Evolutionary conservation across 2,329 filamentous ascomycete genomes (phyloP).

Genomic region (Domatiomyces catenatus): DNA sequence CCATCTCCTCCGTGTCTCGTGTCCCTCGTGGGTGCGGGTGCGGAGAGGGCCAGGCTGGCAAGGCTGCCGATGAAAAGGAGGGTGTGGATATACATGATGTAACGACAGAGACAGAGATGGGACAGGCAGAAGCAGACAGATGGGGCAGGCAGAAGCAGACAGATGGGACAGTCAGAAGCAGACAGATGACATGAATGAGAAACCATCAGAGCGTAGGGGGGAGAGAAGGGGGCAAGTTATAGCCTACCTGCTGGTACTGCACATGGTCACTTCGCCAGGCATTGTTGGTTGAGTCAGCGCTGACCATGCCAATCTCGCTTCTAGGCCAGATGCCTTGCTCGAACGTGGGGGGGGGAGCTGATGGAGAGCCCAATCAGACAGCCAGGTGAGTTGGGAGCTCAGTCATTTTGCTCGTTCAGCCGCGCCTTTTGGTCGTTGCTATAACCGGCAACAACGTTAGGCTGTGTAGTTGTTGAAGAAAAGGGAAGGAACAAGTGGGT

Average conservation of each 20-base stretch:
- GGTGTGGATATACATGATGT: background rate
- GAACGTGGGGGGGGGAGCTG: too few relatives aligned
- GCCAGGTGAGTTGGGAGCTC: too few relatives aligned
- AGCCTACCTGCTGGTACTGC: background rate
- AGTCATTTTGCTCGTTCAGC: too few relatives aligned
- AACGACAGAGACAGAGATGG: background rate
- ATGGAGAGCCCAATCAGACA: background rate
- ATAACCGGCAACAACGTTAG: too few relatives aligned
- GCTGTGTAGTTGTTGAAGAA: too few relatives aligned
- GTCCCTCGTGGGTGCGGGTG: background rate
- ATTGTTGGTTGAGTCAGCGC: background rate
- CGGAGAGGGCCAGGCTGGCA: background rate
- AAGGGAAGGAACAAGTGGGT: too few relatives aligned
- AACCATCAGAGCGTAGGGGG: too few relatives aligned
- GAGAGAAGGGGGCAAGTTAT: background rate
- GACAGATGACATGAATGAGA: too few relatives aligned
- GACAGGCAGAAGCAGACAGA: too few relatives aligned
- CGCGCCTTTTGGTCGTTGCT: too few relatives aligned
- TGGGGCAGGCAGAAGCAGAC: too few relatives aligned
- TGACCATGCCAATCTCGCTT: background rate
- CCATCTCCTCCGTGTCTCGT: background rate
- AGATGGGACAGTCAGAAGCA: too few relatives aligned
- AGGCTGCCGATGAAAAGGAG: background rate
- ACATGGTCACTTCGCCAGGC: background rate
- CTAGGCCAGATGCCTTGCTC: background rate